Conservation (phyloP, 805 yeast species). For the Sugiyamaella floridensis region DNA sequence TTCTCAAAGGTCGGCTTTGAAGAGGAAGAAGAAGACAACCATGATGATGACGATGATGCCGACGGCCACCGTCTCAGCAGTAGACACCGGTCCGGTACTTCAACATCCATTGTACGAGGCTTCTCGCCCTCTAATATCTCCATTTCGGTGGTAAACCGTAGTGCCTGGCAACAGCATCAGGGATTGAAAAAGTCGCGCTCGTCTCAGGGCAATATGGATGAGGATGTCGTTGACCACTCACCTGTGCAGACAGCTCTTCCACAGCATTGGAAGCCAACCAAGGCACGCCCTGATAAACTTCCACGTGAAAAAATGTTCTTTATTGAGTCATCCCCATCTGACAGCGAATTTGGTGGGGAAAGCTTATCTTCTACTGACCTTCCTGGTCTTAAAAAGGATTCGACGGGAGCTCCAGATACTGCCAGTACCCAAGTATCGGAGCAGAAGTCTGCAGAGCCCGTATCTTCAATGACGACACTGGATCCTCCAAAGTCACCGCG, state of each 20-base stretch:
- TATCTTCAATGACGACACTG: too few relatives aligned
- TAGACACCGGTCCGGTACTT: constrained; percentile 26
- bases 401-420: not conserved
- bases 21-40: constrained; percentile 2
- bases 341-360: constrained; percentile 26
- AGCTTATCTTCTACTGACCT: constrained; percentile 18
- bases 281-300: constrained; percentile 20
- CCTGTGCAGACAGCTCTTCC: constrained; percentile 4
- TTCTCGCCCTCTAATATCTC: constrained; percentile 34
- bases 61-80: constrained; percentile 3
- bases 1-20: not conserved
- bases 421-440: not conserved
- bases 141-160: constrained; percentile 25
- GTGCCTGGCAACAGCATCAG: constrained; percentile 1
- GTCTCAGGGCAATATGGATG: not conserved
- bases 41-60: constrained; percentile 2
- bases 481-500: not conserved
- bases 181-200: not conserved
- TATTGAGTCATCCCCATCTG: constrained; percentile 35
- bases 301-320: constrained; percentile 33
- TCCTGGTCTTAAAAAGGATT: not conserved
- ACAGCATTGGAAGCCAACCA: constrained; percentile 14
- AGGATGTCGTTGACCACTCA: not conserved
- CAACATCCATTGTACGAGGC: constrained; percentile 32
- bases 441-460: not conserved